Evolutionary conservation across 768 basidiomycete genomes (phyloP).

Genomic region (Suillus brevipes): DNA sequence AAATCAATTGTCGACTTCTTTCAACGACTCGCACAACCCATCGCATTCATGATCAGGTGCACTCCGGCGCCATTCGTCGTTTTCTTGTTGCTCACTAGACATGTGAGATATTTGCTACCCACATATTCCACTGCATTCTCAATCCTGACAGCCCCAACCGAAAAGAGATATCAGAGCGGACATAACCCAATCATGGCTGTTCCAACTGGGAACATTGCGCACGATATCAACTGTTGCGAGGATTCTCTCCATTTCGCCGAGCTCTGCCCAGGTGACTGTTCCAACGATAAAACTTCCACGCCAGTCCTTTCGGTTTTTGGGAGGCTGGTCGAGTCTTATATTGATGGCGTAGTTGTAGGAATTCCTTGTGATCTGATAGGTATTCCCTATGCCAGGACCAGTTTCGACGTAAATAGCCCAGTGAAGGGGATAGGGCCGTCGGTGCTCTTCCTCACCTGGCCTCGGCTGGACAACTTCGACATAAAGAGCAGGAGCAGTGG

Average conservation of each 20-base stretch:
- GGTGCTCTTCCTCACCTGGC: conserved; percentile 12
- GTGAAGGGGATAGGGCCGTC: conserved; percentile 18
- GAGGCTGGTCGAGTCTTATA: conserved; percentile 7
- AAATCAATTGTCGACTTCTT: background rate
- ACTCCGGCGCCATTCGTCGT: background rate
- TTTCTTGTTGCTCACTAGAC: background rate
- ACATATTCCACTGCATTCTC: background rate
- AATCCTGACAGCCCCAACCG: background rate
- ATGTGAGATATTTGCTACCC: background rate
- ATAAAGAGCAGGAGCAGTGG: background rate
- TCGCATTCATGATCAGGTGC: background rate
- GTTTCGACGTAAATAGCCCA: conserved; percentile 33
- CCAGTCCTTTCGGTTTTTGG: conserved; percentile 19
- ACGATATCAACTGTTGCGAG: background rate
- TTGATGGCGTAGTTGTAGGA: conserved; percentile 23
- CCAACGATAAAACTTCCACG: conserved; percentile 26
- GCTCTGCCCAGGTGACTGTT: conserved; percentile 12
- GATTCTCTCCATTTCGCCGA: background rate
- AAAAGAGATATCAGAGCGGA: background rate
- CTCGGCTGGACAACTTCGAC: conserved; percentile 31
- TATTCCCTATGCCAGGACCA: conserved; percentile 17
- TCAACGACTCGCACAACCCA: background rate
- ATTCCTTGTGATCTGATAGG: conserved; percentile 28
- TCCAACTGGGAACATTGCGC: background rate
- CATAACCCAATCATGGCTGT: background rate